Evolutionary conservation across 768 basidiomycete genomes (phyloP).

Genomic region (Psilocybe cyanescens): DNA sequence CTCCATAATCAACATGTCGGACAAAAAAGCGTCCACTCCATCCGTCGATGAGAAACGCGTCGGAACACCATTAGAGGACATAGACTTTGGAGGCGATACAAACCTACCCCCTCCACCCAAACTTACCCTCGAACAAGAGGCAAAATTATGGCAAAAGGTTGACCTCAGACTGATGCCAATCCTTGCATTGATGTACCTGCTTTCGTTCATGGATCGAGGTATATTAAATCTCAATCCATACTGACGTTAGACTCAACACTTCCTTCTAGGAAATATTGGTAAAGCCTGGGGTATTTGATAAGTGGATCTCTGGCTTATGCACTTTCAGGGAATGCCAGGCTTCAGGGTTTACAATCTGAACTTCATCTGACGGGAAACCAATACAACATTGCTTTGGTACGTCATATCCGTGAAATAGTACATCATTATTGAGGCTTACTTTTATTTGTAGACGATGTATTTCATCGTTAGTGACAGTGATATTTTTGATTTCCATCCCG

Average conservation of each 20-base stretch:
- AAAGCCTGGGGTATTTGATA: conserved; percentile 5
- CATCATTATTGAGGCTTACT: background rate
- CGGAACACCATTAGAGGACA: conserved; percentile 18
- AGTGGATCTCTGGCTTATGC: background rate
- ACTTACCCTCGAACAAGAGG: conserved; percentile 53
- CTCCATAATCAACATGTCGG: conserved; percentile 20
- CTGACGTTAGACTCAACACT: background rate
- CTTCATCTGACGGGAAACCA: conserved; percentile 58
- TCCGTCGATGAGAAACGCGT: conserved; percentile 24
- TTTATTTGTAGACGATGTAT: conserved; percentile 58
- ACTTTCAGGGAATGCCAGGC: conserved; percentile 59
- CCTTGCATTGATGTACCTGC: conserved; percentile 60
- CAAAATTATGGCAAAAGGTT: conserved; percentile 58
- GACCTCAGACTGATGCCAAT: conserved; percentile 63
- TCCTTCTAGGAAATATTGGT: conserved; percentile 60
- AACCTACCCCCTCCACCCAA: conserved; percentile 47
- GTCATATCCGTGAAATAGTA: conserved; percentile 6
- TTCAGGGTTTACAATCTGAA: conserved; percentile 63
- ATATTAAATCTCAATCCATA: conserved; percentile 7
- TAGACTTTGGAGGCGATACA: conserved; percentile 50
- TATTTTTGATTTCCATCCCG: background rate
- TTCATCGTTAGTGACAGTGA: conserved; percentile 56
- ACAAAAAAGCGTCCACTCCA: conserved; percentile 17
- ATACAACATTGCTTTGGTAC: conserved; percentile 70
- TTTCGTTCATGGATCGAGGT: conserved; percentile 71